Base-by-base conservation (phyloP, 2,329 filamentous ascomycete genomes). In the Penicillium sp. region DNA sequence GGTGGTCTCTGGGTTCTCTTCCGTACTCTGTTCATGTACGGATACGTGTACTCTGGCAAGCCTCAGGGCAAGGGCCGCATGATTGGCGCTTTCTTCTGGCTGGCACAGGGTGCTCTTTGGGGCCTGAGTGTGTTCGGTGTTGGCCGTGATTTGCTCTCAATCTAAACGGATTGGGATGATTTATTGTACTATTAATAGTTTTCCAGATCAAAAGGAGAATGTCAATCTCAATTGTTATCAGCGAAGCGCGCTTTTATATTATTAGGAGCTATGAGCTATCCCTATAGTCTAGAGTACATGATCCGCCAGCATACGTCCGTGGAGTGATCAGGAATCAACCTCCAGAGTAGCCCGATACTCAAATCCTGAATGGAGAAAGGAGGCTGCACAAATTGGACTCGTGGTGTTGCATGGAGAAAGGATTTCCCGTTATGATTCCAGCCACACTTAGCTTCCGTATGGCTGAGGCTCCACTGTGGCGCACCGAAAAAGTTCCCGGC, bases 1-100 rank as follows among this genome's bases (percentile, higher is more conserved):
- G 82, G 82, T 9, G 70, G 71, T 0, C 68, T 71, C 2, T 88
- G 85, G 85, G 73, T 79, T 9, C 67, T 83, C 8, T 78, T 76
- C 58, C 74, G 84, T 31, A 64, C 77, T 0, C 53, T 84, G 21
- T 88, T 81, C 66, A 62, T 78, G 53, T 75, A 76, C 48, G 78
- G 78, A n/a, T 80, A 80, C 53, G 72, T 80, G 3, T 77, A 72
- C 57, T 73, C 71, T 6, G 66, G 65, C 29, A 73, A 76, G 65
- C 59, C 75, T 1, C 62, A 76, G 52, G 77, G 78, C 16, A 66
- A 62, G 47, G 77, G 77, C 8, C 68, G 77, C 19, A 57, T 63
- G 39, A 54, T 72, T 3, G 78, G 78, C 9, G 54, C 29, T 1
- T 51, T 63, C 27, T 78, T 75, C 63, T 79, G 72, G 75, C 44